Conservation (phyloP, 2,329 filamentous ascomycete genomes). For the Trichocomaceae sp. region DNA sequence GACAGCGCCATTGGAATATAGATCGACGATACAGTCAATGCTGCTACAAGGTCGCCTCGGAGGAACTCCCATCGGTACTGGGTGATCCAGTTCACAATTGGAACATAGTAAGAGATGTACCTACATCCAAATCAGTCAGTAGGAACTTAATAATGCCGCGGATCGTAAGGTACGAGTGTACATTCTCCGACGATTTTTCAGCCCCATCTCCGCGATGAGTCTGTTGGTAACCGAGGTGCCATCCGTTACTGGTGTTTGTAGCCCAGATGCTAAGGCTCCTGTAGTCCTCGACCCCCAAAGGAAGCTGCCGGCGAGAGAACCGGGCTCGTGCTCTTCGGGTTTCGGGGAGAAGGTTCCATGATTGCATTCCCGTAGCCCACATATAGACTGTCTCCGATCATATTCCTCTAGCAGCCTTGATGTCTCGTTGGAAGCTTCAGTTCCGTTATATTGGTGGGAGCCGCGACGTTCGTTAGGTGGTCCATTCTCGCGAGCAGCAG, state of each 20-base stretch:
- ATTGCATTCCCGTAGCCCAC: conserved; percentile 47
- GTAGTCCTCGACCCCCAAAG: conserved; percentile 16
- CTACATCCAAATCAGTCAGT: conserved; percentile 36
- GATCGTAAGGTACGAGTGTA: conserved; percentile 35
- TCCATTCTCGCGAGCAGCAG: not conserved
- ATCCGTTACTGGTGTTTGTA: conserved; percentile 49
- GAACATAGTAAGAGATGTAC: conserved; percentile 90
- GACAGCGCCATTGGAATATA: conserved; percentile 97
- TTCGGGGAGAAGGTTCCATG: conserved; percentile 74
- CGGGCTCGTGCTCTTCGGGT: conserved; percentile 45
- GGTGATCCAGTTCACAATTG: conserved; percentile 80
- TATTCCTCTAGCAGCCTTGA: conserved; percentile 37
- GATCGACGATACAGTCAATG: conserved; percentile 94
- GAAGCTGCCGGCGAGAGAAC: conserved; percentile 22
- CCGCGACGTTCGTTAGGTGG: not conserved
- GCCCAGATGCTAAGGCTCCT: conserved; percentile 15
- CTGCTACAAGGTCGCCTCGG: conserved; percentile 78
- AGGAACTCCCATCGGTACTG: conserved; percentile 81
- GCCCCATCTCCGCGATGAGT: conserved; percentile 65
- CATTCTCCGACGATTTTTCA: conserved; percentile 69
- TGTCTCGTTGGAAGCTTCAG: conserved; percentile 20
- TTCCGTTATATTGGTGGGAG: not conserved
- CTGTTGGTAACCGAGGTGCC: conserved; percentile 63
- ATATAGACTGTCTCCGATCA: conserved; percentile 29
- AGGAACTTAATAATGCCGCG: not conserved